Evolutionary conservation across 176 grass and related monocot species (phyloP).

Genomic region (Themeda triandra): DNA sequence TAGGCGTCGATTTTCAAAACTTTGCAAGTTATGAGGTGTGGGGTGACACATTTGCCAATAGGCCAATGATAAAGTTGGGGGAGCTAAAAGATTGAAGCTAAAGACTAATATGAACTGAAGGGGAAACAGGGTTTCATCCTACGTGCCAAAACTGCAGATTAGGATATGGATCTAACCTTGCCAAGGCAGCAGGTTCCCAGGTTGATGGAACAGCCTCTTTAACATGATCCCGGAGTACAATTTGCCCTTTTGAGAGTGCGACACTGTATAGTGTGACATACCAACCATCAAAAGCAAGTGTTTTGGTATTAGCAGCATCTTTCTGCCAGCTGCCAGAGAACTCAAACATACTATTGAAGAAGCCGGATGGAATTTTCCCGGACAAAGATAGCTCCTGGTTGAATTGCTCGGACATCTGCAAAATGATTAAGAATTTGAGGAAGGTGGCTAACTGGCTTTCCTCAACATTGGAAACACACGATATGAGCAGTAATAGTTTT

Average conservation of each 20-base stretch:
- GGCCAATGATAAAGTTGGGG: no score
- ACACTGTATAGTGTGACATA: conserved; percentile 81
- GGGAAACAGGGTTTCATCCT: not conserved
- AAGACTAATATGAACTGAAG: not conserved
- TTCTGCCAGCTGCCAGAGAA: conserved; percentile 88
- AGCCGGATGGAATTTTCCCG: conserved; percentile 87
- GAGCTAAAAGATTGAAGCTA: not conserved
- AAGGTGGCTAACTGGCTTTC: not conserved
- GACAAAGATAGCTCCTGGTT: conserved; percentile 89
- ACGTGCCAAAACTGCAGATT: not conserved
- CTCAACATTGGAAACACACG: not conserved
- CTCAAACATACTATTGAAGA: conserved; percentile 88
- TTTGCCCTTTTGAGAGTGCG: conserved; percentile 83
- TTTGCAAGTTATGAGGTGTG: not conserved
- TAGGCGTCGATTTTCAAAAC: no score
- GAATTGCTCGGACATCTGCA: conserved; percentile 99
- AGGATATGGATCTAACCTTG: conserved; percentile 54
- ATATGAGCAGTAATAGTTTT: not conserved
- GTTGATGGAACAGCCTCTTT: conserved; percentile 87
- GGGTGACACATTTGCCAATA: not conserved
- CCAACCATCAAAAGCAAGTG: conserved; percentile 91
- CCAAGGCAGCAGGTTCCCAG: conserved; percentile 87
- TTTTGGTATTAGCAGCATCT: conserved; percentile 81
- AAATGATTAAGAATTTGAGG: conserved; percentile 24
- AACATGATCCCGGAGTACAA: conserved; percentile 65